These are phyloP conservation scores for Penicillium sp. DNA, from an alignment of 2,329 filamentous ascomycete species.

Conservation along the genomic window DNA sequence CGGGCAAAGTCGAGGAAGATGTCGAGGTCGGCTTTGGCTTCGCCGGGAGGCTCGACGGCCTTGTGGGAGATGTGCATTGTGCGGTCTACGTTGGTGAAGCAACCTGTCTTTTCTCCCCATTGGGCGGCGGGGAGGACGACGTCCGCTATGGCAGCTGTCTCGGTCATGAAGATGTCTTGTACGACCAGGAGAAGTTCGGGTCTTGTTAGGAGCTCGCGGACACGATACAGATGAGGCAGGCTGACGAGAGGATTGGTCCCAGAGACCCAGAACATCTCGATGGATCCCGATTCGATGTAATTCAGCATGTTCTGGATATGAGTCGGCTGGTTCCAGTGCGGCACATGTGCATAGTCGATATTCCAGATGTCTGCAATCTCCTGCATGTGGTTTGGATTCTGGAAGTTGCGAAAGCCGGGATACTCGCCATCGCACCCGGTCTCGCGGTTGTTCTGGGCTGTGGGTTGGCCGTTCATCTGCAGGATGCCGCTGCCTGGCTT, in stretches of 20 bases:
- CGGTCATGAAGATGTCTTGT: conserved; percentile 46
- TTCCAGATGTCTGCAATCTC: conserved; percentile 46
- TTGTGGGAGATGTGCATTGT: conserved; percentile 46
- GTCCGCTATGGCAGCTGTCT: conserved; percentile 43
- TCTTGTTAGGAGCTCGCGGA: conserved; percentile 37
- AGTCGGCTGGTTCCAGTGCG: conserved; percentile 46
- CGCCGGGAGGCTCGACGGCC: conserved; percentile 45
- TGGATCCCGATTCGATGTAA: conserved; percentile 39
- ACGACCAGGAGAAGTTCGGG: conserved; percentile 40
- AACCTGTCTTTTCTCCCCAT: conserved; percentile 47
- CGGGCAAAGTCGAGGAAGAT: conserved; percentile 43
- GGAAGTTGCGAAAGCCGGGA: conserved; percentile 43
- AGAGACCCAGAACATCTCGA: conserved; percentile 46
- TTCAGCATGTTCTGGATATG: conserved; percentile 45
- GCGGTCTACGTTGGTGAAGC: conserved; percentile 46
- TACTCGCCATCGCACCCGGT: conserved; percentile 46
- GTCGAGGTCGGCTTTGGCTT: conserved; percentile 41
- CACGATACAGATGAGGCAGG: conserved; percentile 39
- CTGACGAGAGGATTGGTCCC: conserved; percentile 48
- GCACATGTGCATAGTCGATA: conserved; percentile 38
- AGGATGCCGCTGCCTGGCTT: conserved; percentile 42
- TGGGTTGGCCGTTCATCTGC: conserved; percentile 49
- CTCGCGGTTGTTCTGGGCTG: conserved; percentile 48
- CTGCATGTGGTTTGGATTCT: conserved; percentile 42
- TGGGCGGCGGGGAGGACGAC: conserved; percentile 45